Base-by-base conservation (phyloP, 495 filamentous ascomycete species). In the Chaetomium fimeti region DNA sequence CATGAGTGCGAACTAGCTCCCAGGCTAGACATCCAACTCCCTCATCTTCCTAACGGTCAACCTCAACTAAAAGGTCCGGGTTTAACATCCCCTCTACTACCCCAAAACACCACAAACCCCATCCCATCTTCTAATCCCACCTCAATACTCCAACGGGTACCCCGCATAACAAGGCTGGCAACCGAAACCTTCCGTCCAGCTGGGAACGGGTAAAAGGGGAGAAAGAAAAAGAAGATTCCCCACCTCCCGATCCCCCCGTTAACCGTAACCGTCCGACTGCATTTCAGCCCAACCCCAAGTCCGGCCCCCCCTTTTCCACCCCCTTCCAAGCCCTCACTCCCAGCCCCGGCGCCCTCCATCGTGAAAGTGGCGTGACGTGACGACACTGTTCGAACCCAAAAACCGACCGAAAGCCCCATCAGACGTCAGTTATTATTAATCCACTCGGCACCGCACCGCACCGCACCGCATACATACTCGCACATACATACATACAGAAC, bases 251-350 rank as follows among this genome's bases (percentile, higher is more conserved):
- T 49, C 42, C 20, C 57, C 12, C n/a, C n/a, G n/a, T n/a, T n/a
- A n/a, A n/a, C n/a, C 24, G 43, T 60, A 43, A 40, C 56, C 25
- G 47, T 47, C 48, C 32, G 28, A 27, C 51, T 49, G 61, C 61
- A 62, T 62, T 56, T 38, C 61, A 62, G 52, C 61, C 61, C 61
- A 62, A 62, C 61, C 61, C 51, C 24, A 61, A 51, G 5, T 48
- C n/a, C 42, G 16, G 52, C 22, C 61, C 45, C 45, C 45, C 57
- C 57, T 52, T 61, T 29, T 29, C 25, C 59, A 18, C 43, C 43
- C 6, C 6, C 24, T 20, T 13, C 29, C 51, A 57, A 45, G 12
- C 6, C 6, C 8, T 36, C 32, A 20, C 2, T 5, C 36, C 29
- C 20, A 20, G 24, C 22, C 16, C 25, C 43, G 15, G 24, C 45